These are phyloP conservation scores for Blastobotrys arbuscula DNA, from an alignment of 1,139 yeast genomes.

Conservation along the genomic window DNA sequence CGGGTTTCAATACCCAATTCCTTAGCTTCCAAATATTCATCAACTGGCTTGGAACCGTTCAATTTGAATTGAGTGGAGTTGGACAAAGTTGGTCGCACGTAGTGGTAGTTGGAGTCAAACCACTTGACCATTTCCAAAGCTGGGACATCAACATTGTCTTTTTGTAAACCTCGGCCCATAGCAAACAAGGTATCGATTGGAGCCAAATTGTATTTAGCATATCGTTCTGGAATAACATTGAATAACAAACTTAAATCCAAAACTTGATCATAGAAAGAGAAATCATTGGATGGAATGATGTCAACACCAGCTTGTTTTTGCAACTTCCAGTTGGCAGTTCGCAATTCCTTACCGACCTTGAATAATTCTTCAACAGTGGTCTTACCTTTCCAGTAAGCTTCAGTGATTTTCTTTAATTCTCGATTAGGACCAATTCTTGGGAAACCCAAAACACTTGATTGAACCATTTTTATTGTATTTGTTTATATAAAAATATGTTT, in stretches of 20 bases:
- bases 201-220: conserved; percentile 84
- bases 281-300: conserved; percentile 94
- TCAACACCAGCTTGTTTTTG: conserved; percentile 98
- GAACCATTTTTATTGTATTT: conserved; percentile 57
- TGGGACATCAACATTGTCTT: conserved; percentile 95
- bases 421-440: conserved; percentile 98
- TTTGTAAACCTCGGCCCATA: conserved; percentile 99
- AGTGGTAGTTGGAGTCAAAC: conserved; percentile 99
- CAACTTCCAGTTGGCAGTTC: conserved; percentile 96
- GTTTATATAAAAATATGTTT: background rate
- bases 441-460: conserved; percentile 96
- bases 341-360: conserved; percentile 90
- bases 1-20: conserved; percentile 92
- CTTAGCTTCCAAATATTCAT: conserved; percentile 96
- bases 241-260: conserved; percentile 86
- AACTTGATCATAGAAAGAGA: conserved; percentile 96
- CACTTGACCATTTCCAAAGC: conserved; percentile 99
- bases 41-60: conserved; percentile 94
- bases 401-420: conserved; percentile 98
- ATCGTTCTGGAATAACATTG: conserved; percentile 95
- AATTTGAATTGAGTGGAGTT: conserved; percentile 93
- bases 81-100: conserved; percentile 98
- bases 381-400: conserved; percentile 98
- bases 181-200: conserved; percentile 93
- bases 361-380: conserved; percentile 79